Evolutionary conservation across 306 rosid species (phyloP).

Genomic region (Luffa acutangula): DNA sequence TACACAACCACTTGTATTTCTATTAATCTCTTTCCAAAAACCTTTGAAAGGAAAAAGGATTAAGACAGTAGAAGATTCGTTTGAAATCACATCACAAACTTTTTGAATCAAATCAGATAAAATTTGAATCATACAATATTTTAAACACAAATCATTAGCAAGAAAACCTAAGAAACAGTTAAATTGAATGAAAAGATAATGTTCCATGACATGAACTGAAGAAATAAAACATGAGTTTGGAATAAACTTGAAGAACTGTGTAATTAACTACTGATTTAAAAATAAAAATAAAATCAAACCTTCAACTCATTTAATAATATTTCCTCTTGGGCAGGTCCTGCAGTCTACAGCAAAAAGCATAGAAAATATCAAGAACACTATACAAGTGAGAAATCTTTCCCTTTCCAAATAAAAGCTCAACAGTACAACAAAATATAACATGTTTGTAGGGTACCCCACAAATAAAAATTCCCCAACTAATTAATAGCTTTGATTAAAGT

Average conservation of each 20-base stretch:
- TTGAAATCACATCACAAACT: too few relatives aligned
- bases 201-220: neutral
- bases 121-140: too few relatives aligned
- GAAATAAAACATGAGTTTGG: too few relatives aligned
- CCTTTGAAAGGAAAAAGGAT: neutral
- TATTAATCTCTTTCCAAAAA: neutral
- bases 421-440: neutral
- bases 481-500: neutral
- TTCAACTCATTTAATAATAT: neutral
- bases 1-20: too few relatives aligned
- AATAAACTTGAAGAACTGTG: neutral
- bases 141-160: neutral
- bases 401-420: neutral
- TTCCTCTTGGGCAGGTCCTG: neutral
- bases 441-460: neutral
- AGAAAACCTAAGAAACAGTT: neutral
- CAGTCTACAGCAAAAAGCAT: neutral
- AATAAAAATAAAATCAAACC: neutral
- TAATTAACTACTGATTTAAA: neutral
- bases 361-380: neutral
- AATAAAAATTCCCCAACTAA: neutral
- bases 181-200: neutral
- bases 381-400: neutral
- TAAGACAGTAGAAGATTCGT: too few relatives aligned
- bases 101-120: too few relatives aligned